phyloP scores from a whole-genome alignment of 371 early-diverging fungal genomes.

The Basidiobolus heterosporus region DNA sequence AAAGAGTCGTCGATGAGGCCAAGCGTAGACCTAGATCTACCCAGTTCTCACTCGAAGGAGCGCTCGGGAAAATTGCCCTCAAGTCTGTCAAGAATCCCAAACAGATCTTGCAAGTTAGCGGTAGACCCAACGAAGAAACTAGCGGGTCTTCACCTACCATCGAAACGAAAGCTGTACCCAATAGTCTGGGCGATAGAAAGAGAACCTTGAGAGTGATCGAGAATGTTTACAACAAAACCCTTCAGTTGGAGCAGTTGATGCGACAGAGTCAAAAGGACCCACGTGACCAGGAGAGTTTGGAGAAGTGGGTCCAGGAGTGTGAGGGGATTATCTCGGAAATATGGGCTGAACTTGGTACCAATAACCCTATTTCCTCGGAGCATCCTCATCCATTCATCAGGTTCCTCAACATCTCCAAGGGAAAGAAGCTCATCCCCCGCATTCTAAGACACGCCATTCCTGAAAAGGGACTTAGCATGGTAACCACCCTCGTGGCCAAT shows the following conservation, averaged over 20 bases:
- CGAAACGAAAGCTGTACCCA: too few relatives aligned
- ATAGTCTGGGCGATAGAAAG: slow-evolving; percentile 13
- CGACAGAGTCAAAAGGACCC: slow-evolving; percentile 23
- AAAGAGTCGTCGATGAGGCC: slow-evolving; percentile 79
- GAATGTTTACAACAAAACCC: slow-evolving; percentile 50
- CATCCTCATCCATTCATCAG: slow-evolving; percentile 41
- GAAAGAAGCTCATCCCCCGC: slow-evolving; percentile 73
- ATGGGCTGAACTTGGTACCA: too few relatives aligned
- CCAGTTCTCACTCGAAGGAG: slow-evolving; percentile 66
- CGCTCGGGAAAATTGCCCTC: slow-evolving; percentile 83
- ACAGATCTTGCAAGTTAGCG: slow-evolving; percentile 59
- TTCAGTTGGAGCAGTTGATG: slow-evolving; percentile 67
- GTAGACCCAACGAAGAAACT: neutral
- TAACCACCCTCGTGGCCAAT: slow-evolving; percentile 61
- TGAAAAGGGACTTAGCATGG: slow-evolving; percentile 57
- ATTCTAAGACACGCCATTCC: slow-evolving; percentile 53
- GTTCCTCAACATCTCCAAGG: slow-evolving; percentile 61
- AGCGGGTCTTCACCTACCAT: neutral
- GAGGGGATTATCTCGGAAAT: too few relatives aligned
- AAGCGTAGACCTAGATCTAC: slow-evolving; percentile 70
- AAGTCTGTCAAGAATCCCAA: slow-evolving; percentile 77
- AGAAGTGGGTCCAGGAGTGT: too few relatives aligned
- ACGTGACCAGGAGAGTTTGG: too few relatives aligned
- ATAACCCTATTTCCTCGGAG: too few relatives aligned
- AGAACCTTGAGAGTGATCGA: slow-evolving; percentile 59